Percentiles rank a stretch among this genome's conserved stretches.
These are phyloP conservation scores for Beverwykella pulmonaria DNA, from an alignment of 495 filamentous ascomycete genomes.

Conservation along the genomic window DNA sequence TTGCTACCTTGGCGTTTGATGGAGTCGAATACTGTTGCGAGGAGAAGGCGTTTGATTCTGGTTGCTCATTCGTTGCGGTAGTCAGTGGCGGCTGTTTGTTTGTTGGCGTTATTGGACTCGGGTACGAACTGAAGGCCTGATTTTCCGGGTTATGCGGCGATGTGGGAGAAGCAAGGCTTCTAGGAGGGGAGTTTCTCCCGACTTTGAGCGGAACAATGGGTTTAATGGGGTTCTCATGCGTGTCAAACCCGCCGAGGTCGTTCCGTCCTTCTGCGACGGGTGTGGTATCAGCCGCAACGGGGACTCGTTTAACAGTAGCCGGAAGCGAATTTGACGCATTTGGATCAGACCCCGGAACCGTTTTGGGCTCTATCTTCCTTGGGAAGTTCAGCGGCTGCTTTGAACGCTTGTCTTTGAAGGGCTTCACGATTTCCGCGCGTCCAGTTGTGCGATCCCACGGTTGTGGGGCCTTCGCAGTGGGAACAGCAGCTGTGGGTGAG, in stretches of 20 bases:
- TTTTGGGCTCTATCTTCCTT: constrained; percentile 12
- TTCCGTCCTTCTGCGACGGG: constrained; percentile 32
- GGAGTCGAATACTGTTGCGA: constrained; percentile 14
- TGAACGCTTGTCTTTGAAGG: constrained; percentile 37
- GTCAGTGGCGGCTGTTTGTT: constrained; percentile 4
- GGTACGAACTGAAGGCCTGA: constrained; percentile 29
- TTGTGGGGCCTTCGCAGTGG: constrained; percentile 41
- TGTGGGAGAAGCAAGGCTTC: constrained; percentile 38
- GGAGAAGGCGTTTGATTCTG: background rate
- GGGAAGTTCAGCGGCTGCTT: constrained; percentile 23
- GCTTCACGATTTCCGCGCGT: constrained; percentile 50
- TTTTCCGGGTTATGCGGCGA: constrained; percentile 26
- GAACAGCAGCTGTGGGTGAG: background rate
- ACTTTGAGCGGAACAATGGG: constrained; percentile 46
- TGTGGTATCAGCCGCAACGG: constrained; percentile 28
- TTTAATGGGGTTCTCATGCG: constrained; percentile 44
- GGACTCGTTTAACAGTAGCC: constrained; percentile 17
- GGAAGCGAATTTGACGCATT: constrained; percentile 27
- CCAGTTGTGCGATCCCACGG: constrained; percentile 59
- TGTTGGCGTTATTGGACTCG: constrained; percentile 31
- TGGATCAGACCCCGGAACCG: background rate
- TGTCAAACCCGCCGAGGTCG: constrained; percentile 12
- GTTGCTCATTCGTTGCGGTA: background rate
- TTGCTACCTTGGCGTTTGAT: constrained; percentile 21
- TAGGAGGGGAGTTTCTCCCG: constrained; percentile 43